Evolutionary conservation across 1,284 basidiomycete species (phyloP).

Genomic region (Xerocomus minutiporus): DNA sequence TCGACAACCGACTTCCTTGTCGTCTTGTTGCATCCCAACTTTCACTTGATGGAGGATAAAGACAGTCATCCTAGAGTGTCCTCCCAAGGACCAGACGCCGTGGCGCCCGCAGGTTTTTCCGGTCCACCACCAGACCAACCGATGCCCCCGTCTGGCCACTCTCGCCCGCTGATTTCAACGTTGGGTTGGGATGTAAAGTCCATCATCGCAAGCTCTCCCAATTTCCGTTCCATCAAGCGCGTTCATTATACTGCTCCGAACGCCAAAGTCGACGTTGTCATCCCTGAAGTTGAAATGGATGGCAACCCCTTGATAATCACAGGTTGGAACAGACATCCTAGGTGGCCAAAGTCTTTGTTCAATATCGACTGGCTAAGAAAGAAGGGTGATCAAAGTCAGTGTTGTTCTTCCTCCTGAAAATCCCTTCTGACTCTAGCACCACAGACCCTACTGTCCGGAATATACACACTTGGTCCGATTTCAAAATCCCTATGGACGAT

Average conservation of each 20-base stretch:
- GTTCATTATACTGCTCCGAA: conserved; percentile 30
- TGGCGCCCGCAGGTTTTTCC: not conserved
- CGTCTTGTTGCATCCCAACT: not conserved
- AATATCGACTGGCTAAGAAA: conserved; percentile 47
- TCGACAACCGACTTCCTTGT: not conserved
- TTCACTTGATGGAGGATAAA: not conserved
- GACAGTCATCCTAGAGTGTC: not conserved
- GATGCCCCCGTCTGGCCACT: not conserved
- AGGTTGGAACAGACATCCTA: conserved; percentile 47
- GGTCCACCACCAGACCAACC: not conserved
- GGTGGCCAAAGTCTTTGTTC: conserved; percentile 55
- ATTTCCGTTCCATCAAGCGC: conserved; percentile 35
- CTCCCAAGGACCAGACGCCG: conserved; percentile 7
- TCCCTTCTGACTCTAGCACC: conserved; percentile 4
- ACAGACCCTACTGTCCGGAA: conserved; percentile 54
- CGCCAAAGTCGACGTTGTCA: conserved; percentile 30
- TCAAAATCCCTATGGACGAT: conserved; percentile 38
- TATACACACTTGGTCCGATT: conserved; percentile 47
- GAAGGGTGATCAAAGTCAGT: conserved; percentile 36
- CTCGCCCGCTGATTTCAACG: conserved; percentile 38
- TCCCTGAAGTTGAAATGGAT: conserved; percentile 44
- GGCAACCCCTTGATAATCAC: conserved; percentile 61
- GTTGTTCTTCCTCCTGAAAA: not conserved
- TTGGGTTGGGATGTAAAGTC: conserved; percentile 47
- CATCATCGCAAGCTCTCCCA: conserved; percentile 36